Percentiles rank a stretch among this genome's conserved stretches.
Evolutionary conservation across 2,329 filamentous ascomycete genomes (phyloP).

Genomic region (Ceratocystis ficicola): DNA sequence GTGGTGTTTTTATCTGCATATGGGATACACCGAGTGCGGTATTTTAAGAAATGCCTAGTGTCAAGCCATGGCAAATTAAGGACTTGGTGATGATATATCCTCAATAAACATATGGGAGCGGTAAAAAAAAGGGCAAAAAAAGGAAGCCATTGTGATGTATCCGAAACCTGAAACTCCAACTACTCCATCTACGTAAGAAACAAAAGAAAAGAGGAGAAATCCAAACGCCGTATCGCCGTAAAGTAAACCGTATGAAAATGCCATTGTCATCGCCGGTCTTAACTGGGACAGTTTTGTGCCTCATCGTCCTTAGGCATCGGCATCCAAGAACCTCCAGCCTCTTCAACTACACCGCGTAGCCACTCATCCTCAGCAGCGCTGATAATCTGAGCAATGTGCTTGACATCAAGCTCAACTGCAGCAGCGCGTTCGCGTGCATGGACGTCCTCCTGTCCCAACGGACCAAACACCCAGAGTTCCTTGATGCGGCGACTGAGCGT

Average conservation of each 20-base stretch:
- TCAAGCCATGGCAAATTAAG: not conserved
- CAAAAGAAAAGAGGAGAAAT: not conserved
- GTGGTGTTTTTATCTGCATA: not conserved
- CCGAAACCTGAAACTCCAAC: not conserved
- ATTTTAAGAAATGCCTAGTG: not conserved
- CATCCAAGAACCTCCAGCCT: slow-evolving; percentile 32
- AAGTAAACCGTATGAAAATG: too few relatives aligned
- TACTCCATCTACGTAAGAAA: not conserved
- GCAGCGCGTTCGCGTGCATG: slow-evolving; percentile 29
- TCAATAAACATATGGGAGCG: not conserved
- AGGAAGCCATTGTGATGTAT: not conserved
- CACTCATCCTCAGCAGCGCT: slow-evolving; percentile 29
- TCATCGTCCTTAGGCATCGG: slow-evolving; percentile 24
- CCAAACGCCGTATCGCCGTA: not conserved
- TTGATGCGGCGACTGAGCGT: slow-evolving; percentile 36
- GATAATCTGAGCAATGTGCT: slow-evolving; percentile 13
- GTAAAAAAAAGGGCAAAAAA: not conserved
- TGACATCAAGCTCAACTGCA: slow-evolving; percentile 22
- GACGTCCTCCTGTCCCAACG: slow-evolving; percentile 32
- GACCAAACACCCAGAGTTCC: slow-evolving; percentile 36
- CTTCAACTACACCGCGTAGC: slow-evolving; percentile 30
- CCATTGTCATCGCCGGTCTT: not conserved
- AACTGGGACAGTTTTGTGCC: not conserved
- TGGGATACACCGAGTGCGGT: not conserved
- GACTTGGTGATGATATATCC: not conserved